Base-by-base conservation (phyloP, 352 stramenopile species). In the Pythium rhizo-oryzae region DNA sequence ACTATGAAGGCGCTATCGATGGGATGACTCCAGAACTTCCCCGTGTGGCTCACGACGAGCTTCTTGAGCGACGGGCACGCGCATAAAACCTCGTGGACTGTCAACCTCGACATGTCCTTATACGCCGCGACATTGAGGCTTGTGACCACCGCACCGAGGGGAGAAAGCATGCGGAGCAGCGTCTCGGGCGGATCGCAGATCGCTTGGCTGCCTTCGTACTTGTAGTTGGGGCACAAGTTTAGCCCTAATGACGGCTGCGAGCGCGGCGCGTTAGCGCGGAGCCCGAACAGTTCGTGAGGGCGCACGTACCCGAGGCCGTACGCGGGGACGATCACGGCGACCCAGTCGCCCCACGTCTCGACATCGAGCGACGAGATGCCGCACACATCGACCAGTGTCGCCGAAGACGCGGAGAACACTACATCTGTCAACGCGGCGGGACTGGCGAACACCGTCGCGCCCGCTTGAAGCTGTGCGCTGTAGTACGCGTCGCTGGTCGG, bases 221-320 rank as follows among this genome's bases (percentile, higher is more conserved):
- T 2, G n/a, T 35, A n/a, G 1, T 12, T 23, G 30, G 8, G n/a
- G 4, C n/a, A 30, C 21, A 9, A 35, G 28, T 33, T 33, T 6
- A 54, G 49, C 9, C 49, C n/a, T 21, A 54, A 35, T 18, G 52
- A 24, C 30, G 4, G 16, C 8, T 18, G 6, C 16, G 2, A n/a
- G 52, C 33, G 28, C 8, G 52, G 52, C 19, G 28, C 6, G 7
- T 46, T 15, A 1, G 52, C 52, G 12, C 30, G 52, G 7, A 58
- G 28, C 9, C 44, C 30, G 28, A 15, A 19, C 11, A 58, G 28
- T 5, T 58, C 28, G 19, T 7, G 3, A 15, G 30, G 6, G 19
- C 56, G 56, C 4, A 62, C 56, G 39, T 41, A 62, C 3, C 39
- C 39, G 39, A 62, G 43, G 2, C 41, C 56, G 23, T 62, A 62